Evolutionary conservation across 495 filamentous ascomycete genomes (phyloP).

Genomic region (Neurospora sp.): DNA sequence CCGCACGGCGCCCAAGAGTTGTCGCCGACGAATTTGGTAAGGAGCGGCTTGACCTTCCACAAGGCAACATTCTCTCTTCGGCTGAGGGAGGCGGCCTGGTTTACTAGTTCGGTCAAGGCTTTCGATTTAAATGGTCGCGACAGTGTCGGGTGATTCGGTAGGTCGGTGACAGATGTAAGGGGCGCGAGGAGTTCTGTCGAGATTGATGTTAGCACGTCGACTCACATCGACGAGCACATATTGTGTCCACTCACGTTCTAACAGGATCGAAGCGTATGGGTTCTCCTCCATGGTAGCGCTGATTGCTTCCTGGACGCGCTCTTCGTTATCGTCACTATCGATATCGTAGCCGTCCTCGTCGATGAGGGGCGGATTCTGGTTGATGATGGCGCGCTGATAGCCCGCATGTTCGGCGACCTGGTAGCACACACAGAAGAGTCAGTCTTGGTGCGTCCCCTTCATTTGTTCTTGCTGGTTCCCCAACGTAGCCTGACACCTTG

Average conservation of each 20-base stretch:
- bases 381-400: constrained; percentile 73
- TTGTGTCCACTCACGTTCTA: constrained; percentile 58
- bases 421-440: neutral
- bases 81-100: constrained; percentile 55
- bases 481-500: neutral
- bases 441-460: neutral
- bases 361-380: constrained; percentile 58
- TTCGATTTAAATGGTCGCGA: constrained; percentile 73
- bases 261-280: constrained; percentile 67
- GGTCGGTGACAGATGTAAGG: constrained; percentile 73
- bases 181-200: constrained; percentile 71
- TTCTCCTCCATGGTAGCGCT: constrained; percentile 65
- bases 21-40: constrained; percentile 71
- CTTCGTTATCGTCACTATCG: constrained; percentile 70
- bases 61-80: constrained; percentile 67
- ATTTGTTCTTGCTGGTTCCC: neutral
- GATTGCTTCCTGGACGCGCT: constrained; percentile 50
- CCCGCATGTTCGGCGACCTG: constrained; percentile 80
- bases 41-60: constrained; percentile 67
- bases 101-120: constrained; percentile 68
- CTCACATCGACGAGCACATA: neutral
- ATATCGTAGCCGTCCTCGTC: constrained; percentile 84
- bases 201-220: neutral
- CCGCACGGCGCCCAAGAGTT: constrained; percentile 68
- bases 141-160: constrained; percentile 73